These are phyloP conservation scores for Russula abietina DNA, from an alignment of 768 basidiomycete species.

Conservation along the genomic window DNA sequence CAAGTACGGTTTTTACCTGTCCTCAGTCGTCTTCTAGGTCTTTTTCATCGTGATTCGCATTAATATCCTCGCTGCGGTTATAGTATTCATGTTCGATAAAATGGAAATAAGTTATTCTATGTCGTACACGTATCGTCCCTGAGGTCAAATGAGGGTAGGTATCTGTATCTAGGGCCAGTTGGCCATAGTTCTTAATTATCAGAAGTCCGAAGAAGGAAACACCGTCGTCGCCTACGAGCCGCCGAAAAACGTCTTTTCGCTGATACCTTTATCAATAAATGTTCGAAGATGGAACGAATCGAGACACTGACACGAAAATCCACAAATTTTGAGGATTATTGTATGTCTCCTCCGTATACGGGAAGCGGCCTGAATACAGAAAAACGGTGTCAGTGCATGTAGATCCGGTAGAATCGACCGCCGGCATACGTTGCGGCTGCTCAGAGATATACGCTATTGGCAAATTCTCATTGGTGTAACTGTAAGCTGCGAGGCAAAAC, in stretches of 20 bases:
- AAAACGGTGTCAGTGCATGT: background rate
- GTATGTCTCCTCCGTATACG: slow-evolving; percentile 21
- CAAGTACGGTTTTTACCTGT: too few species aligned
- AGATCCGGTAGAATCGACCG: background rate
- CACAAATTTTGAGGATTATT: slow-evolving; percentile 22
- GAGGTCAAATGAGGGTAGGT: background rate
- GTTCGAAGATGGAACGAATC: background rate
- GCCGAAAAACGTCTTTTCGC: background rate
- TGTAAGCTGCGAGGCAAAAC: background rate
- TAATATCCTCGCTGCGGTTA: too few species aligned
- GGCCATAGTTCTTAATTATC: background rate
- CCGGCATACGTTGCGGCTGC: background rate
- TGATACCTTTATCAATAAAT: background rate
- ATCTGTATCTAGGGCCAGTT: background rate
- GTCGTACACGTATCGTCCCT: too few species aligned
- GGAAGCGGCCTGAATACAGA: slow-evolving; percentile 10
- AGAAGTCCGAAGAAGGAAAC: background rate
- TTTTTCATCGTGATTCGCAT: too few species aligned
- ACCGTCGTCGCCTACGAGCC: background rate
- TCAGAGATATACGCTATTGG: background rate
- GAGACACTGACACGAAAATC: slow-evolving; percentile 14
- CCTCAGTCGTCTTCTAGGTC: too few species aligned
- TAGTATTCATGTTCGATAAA: too few species aligned
- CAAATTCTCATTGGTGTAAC: background rate
- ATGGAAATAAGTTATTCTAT: too few species aligned